These are phyloP conservation scores for Colletotrichum acutatum DNA, from an alignment of 2,329 filamentous ascomycete species.

Conservation along the genomic window DNA sequence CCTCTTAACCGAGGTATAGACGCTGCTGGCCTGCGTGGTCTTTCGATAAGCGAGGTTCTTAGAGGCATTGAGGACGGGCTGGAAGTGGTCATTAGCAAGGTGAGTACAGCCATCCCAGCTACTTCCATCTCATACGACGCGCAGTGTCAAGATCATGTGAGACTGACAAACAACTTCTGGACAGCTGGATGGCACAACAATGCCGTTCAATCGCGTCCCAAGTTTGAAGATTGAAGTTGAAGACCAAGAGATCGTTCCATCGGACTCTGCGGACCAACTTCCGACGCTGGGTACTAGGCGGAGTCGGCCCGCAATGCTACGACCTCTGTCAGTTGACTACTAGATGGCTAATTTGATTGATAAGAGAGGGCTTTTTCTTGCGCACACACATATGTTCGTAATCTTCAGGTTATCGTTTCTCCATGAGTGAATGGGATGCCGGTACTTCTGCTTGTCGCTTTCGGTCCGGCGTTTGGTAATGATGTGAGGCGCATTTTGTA, in stretches of 20 bases:
- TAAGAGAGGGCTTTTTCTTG: not conserved
- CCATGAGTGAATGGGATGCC: not conserved
- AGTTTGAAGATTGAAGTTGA: conserved; percentile 52
- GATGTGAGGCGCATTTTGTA: not conserved
- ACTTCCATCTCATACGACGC: not conserved
- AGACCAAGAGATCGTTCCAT: conserved; percentile 43
- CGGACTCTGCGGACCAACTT: conserved; percentile 41
- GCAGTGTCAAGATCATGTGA: not conserved
- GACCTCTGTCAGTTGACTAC: not conserved
- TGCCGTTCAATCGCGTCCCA: conserved; percentile 41
- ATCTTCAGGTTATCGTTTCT: not conserved
- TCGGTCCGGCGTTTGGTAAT: not conserved
- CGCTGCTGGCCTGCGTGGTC: not conserved
- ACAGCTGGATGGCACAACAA: conserved; percentile 46
- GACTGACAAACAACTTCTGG: not conserved
- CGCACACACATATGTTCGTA: not conserved
- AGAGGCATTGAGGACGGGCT: conserved; percentile 34
- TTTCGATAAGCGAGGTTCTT: not conserved
- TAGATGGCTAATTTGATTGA: not conserved
- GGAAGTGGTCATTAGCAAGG: conserved; percentile 48
- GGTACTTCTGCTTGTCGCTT: not conserved
- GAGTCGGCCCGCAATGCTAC: conserved; percentile 1
- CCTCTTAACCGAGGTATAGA: conserved; percentile 41
- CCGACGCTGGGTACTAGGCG: conserved; percentile 40
- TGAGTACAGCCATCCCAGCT: conserved; percentile 32